These are phyloP conservation scores for Teratosphaeria nubilosa DNA, from an alignment of 2,329 filamentous ascomycete genomes.

Conservation along the genomic window DNA sequence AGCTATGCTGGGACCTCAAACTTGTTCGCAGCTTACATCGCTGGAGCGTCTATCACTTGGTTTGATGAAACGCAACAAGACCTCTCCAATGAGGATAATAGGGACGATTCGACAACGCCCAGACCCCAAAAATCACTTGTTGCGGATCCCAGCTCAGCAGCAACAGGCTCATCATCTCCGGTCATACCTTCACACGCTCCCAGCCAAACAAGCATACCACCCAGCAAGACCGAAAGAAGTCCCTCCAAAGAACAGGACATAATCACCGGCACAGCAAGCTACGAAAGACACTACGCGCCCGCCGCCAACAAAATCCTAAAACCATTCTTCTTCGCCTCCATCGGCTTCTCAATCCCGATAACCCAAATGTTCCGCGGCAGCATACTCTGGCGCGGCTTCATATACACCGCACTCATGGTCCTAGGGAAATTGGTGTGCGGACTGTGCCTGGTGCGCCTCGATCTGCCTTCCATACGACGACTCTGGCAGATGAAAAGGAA, in stretches of 20 bases:
- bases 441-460: slow-evolving; percentile 31
- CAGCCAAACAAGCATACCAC: neutral
- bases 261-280: slow-evolving; percentile 24
- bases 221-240: neutral
- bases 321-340: slow-evolving; percentile 64
- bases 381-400: slow-evolving; percentile 61
- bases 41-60: slow-evolving; percentile 51
- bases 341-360: slow-evolving; percentile 72
- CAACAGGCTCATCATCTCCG: neutral
- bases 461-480: neutral
- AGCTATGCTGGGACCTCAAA: slow-evolving; percentile 54
- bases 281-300: slow-evolving; percentile 37
- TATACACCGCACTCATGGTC: slow-evolving; percentile 63
- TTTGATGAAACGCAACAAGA: slow-evolving; percentile 28
- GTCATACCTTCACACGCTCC: neutral
- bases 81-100: neutral
- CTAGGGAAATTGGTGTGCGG: slow-evolving; percentile 36
- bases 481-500: neutral
- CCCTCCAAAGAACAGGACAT: neutral
- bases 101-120: neutral
- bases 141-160: neutral
- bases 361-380: slow-evolving; percentile 53
- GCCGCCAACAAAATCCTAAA: slow-evolving; percentile 47
- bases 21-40: slow-evolving; percentile 50
- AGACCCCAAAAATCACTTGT: neutral